Evolutionary conservation across 768 basidiomycete genomes (phyloP), one percentile per base, ranked within the genome.

Genomic region (Auricularia sp.): DNA sequence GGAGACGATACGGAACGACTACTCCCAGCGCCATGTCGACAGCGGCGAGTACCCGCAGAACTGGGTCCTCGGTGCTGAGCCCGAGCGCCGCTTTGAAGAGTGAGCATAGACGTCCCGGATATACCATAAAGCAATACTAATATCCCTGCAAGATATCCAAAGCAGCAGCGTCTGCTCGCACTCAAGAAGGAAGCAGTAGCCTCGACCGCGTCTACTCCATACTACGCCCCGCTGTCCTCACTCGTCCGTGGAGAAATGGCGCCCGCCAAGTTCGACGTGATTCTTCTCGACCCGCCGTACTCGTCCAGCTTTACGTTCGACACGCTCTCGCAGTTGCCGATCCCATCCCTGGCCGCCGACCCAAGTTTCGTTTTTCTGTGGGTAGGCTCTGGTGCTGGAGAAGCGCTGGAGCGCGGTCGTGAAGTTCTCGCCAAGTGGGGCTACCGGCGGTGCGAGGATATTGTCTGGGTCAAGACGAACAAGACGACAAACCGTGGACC

Each of bases 391-490:
- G 94, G 94, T 2, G 89, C 90, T 5, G 87, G 88, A 3, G 92
- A 92, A 61, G 97, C 94, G 0, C 80, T 99, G 35, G 97, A 99
- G 73, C 81, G 88, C 39, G 97, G 97, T 0, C 78, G 95, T 39
- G 96, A 98, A 74, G 79, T 95, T 34, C 81, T 99, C 45, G 90
- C 88, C 1, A 89, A 85, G 74, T 99, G 96, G 95, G 97, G 96
- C 3, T 96, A 94, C 72, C 79, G 94, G 54, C 77, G 97, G 62
- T 97, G 94, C 70, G 97, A 99, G 71, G 97, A 99, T 72, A 91
- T 99, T n/a, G 92, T 97, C 3, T 98, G 94, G 95, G 89, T 97
- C 64, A 94, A 93, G 78, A 95, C 93, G 58, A 99, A 98, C 73
- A 82, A 82, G 66, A 80, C 76, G 24, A 81, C 77, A 29, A 89